These are phyloP conservation scores for Pyrenopolyporus hunteri DNA, from an alignment of 495 filamentous ascomycete species.

Conservation along the genomic window DNA sequence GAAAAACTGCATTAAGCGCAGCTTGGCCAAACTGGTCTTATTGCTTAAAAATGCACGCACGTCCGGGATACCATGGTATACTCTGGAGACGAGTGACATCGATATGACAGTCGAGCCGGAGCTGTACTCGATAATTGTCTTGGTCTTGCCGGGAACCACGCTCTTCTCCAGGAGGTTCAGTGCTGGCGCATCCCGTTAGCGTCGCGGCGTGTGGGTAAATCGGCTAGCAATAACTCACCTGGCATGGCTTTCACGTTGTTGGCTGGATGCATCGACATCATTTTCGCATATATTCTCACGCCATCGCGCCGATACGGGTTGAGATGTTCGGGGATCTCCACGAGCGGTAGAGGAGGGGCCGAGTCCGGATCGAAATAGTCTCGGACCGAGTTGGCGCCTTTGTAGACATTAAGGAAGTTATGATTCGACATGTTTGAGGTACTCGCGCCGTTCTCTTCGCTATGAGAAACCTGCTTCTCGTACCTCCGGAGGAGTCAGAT, in stretches of 20 bases:
- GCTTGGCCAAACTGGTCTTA: conserved; percentile 61
- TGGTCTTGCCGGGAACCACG: conserved; percentile 51
- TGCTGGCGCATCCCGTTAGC: conserved; percentile 43
- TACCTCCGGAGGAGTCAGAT: not conserved
- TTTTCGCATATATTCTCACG: conserved; percentile 67
- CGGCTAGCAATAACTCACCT: conserved; percentile 45
- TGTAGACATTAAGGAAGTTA: conserved; percentile 62
- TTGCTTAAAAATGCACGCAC: conserved; percentile 64
- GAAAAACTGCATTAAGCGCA: conserved; percentile 65
- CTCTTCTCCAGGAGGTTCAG: conserved; percentile 60
- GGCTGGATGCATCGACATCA: conserved; percentile 67
- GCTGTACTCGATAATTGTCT: conserved; percentile 65
- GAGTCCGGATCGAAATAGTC: conserved; percentile 65
- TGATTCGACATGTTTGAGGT: conserved; percentile 43
- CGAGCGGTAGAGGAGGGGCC: conserved; percentile 62
- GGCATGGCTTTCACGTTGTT: conserved; percentile 70
- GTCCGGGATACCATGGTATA: conserved; percentile 59
- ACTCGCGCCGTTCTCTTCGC: not conserved
- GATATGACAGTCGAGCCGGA: conserved; percentile 68
- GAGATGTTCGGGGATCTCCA: conserved; percentile 62
- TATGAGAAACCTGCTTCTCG: not conserved
- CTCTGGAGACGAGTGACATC: conserved; percentile 61
- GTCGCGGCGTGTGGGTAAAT: not conserved
- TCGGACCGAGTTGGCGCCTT: conserved; percentile 57
- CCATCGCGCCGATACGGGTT: conserved; percentile 64